phyloP scores from a whole-genome alignment of 495 filamentous ascomycete genomes.

The Aspergillus taichungensis region DNA sequence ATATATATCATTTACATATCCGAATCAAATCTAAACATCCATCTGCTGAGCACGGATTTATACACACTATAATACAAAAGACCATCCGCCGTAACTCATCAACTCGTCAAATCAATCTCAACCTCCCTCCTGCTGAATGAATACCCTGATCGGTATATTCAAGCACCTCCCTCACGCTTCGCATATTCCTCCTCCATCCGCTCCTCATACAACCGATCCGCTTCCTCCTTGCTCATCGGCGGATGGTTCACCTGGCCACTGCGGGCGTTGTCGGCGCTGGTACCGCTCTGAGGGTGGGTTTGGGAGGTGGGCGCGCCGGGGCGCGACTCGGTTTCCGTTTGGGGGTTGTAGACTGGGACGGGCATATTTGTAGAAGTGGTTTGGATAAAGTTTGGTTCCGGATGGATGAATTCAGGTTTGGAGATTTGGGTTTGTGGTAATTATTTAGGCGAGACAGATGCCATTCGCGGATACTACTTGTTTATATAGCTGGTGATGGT shows the following conservation, averaged over 20 bases:
- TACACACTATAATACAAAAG: neutral
- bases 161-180: conserved; percentile 66
- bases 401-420: too few species aligned
- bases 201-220: conserved; percentile 57
- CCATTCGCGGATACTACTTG: neutral
- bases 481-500: neutral
- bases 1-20: neutral
- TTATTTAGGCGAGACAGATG: too few species aligned
- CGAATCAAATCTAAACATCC: neutral
- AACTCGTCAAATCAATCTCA: neutral
- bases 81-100: too few species aligned
- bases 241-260: conserved; percentile 9
- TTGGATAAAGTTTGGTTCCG: too few species aligned
- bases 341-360: conserved; percentile 16
- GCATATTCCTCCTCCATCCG: conserved; percentile 72
- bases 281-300: conserved; percentile 1
- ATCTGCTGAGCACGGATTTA: too few species aligned
- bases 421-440: too few species aligned
- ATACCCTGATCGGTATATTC: neutral
- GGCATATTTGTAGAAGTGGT: conserved; percentile 17
- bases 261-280: neutral
- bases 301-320: conserved; percentile 3
- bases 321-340: conserved; percentile 1
- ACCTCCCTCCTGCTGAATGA: neutral
- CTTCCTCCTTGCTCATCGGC: conserved; percentile 42